A percentile compares a stretch with the other conserved stretches of the same genome.
Conservation (phyloP, 495 filamentous ascomycete species). For the Lepidopterella palustris region DNA sequence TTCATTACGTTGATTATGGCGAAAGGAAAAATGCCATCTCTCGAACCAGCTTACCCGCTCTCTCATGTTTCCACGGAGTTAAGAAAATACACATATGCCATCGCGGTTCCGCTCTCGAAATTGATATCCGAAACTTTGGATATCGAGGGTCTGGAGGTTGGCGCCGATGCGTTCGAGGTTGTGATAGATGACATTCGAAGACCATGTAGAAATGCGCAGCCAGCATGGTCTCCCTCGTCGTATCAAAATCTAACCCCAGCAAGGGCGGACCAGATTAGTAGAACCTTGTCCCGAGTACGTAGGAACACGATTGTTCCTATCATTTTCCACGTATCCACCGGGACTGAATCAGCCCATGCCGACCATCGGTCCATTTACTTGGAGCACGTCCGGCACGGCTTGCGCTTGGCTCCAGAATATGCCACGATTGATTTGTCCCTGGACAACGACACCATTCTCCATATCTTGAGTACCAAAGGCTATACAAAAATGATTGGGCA, state of each 20-base stretch:
- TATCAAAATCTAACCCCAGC: not conserved
- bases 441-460: conserved; percentile 44
- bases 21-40: conserved; percentile 34
- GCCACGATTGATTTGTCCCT: conserved; percentile 59
- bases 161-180: conserved; percentile 66
- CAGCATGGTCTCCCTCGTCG: not conserved
- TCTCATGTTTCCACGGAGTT: conserved; percentile 60
- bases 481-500: conserved; percentile 71
- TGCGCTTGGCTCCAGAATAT: conserved; percentile 71
- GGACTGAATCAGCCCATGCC: conserved; percentile 33
- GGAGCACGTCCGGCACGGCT: conserved; percentile 57
- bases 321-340: conserved; percentile 51
- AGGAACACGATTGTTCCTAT: conserved; percentile 62
- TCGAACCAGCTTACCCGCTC: conserved; percentile 68
- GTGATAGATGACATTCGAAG: conserved; percentile 48
- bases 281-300: conserved; percentile 52
- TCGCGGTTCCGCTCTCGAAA: conserved; percentile 57
- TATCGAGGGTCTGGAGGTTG: conserved; percentile 58
- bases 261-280: conserved; percentile 46
- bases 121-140: conserved; percentile 49
- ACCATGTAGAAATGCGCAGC: not conserved
- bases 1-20: conserved; percentile 55
- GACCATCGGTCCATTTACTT: conserved; percentile 45
- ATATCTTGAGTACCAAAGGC: conserved; percentile 53
- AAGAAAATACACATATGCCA: conserved; percentile 58